Evolutionary conservation across 2,329 filamentous ascomycete genomes (phyloP), one percentile per base, ranked within the genome.

Genomic region (Ramularia collo-cygni): DNA sequence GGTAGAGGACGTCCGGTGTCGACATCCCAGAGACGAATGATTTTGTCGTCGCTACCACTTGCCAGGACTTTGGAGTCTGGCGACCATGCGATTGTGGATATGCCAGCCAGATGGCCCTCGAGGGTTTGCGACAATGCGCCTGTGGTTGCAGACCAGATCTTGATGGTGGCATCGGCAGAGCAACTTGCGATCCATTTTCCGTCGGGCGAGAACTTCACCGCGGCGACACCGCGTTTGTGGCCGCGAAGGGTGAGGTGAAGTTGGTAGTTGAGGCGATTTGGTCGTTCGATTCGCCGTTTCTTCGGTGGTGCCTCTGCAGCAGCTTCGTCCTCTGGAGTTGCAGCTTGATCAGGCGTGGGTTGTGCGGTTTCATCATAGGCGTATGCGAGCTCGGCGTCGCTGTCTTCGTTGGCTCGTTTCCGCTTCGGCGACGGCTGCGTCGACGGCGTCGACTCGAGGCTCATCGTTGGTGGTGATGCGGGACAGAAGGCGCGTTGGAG

Each of bases 11-110:
- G 73, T 13, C 76, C 76, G 6, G 74, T 76, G 13, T 68, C 56
- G 3, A 76, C 68, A 53, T 95, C 85, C 92, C 92, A 98, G 1
- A 98, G 70, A 2, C 92, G 79, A 48, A 98, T 96, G 1, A 84
- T 80, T 67, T 98, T 98, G 72, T 98, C 92, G 64, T 98, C 92
- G 4, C 85, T 90, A 16, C 90, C 92, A 8, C 86, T 90, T 3
- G 90, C 92, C 33, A 98, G 74, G 2, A 85, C 86, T 52, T 81
- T 81, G 46, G 83, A 87, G 62, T 96, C 88, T 0, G 90, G 89
- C 44, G 83, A 83, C 92, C 92, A 98, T n/a, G 89, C 82, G 34
- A 98, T 75, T 28, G 88, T 90, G 21, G 85, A 94, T 13, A 98
- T 79, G 45, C 92, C 92, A 1, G 90, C 89, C 59, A 95, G 76